These are phyloP conservation scores for Peronosclerospora sorghi DNA, from an alignment of 352 stramenopile species.

Conservation along the genomic window DNA sequence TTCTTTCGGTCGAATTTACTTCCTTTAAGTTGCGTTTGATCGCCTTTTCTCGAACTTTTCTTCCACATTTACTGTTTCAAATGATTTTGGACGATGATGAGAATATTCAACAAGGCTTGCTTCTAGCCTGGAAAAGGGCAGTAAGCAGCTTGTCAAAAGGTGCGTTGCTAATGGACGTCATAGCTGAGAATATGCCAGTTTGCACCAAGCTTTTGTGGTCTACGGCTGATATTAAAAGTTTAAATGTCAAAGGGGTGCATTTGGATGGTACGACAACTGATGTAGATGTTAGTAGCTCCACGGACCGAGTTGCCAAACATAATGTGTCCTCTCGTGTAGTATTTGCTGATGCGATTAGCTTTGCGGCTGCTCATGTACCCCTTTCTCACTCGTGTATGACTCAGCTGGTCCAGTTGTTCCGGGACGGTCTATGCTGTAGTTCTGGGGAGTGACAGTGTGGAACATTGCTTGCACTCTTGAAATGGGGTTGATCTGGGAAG, in stretches of 20 bases:
- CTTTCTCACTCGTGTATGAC: slow-evolving; percentile 6
- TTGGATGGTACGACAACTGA: neutral
- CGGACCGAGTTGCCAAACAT: slow-evolving; percentile 1
- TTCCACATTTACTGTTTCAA: slow-evolving; percentile 57
- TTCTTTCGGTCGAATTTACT: slow-evolving; percentile 19
- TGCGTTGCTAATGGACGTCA: slow-evolving; percentile 11
- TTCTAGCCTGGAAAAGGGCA: slow-evolving; percentile 31
- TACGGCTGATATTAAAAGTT: slow-evolving; percentile 12
- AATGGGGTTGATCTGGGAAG: slow-evolving; percentile 41
- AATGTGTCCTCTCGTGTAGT: slow-evolving; percentile 26
- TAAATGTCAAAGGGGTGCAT: slow-evolving; percentile 20
- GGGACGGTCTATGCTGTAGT: slow-evolving; percentile 19
- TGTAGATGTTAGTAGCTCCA: neutral
- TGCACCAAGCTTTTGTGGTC: slow-evolving; percentile 56
- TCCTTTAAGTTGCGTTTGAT: slow-evolving; percentile 3
- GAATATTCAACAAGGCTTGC: slow-evolving; percentile 14
- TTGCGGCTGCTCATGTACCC: slow-evolving; percentile 25
- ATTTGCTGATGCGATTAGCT: slow-evolving; percentile 50
- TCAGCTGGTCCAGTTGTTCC: slow-evolving; percentile 15
- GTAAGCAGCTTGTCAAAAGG: slow-evolving; percentile 17
- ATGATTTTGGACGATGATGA: slow-evolving; percentile 37
- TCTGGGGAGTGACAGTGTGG: slow-evolving; percentile 56
- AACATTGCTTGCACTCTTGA: slow-evolving; percentile 33
- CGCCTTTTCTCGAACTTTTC: slow-evolving; percentile 19
- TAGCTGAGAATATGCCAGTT: slow-evolving; percentile 9